Base-by-base conservation (phyloP, 2,329 filamentous ascomycete species). In the Aspergillus japonicus region DNA sequence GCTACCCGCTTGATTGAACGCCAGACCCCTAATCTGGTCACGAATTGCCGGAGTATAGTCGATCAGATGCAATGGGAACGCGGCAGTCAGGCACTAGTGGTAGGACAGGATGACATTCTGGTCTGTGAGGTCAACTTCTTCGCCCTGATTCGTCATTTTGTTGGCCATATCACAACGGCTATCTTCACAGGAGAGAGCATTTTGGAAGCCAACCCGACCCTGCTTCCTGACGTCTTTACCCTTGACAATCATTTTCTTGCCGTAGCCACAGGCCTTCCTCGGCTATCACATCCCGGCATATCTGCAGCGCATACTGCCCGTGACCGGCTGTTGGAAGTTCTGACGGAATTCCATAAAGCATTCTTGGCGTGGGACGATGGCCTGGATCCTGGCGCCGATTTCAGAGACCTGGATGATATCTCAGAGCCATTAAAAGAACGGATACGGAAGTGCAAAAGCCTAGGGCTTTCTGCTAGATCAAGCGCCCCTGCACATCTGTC, bases 21-120 rank as follows among this genome's bases (percentile, higher is more conserved):
- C 6, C 77, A 80, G 19, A 76, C 84, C 11, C 81, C 83, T 4
- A 82, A 85, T 56, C 71, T 89, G 35, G 80, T 88, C 44, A 85
- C 85, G 0, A 87, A 87, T 65, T 81, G 80, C 42, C 76, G 80
- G 7, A 87, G 84, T 19, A 75, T 81, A 2, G 84, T 89, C 24
- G 87, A 89, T 66, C 84, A 88, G 61, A 80, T 81, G 65, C 77
- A 78, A 2, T 89, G 87, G 87, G 87, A 89, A 68, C 81, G 84
- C 35, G 74, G 71, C n/a, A 80, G 77, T 19, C 72, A 78, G 10
- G 75, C 83, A 1, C 72, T 73, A 2, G 71, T 78, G 10, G 69
- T 76, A 4, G 80, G 81, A 16, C 64, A 74, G 2, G 70, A 72
- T n/a, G 66, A 68, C 35, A 61, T 69, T 16, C 72, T 75, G 29